A percentile compares a stretch with the other conserved stretches of the same genome.
These are phyloP conservation scores for Colletotrichum trifolii DNA, from an alignment of 2,329 filamentous ascomycete genomes.

Conservation along the genomic window DNA sequence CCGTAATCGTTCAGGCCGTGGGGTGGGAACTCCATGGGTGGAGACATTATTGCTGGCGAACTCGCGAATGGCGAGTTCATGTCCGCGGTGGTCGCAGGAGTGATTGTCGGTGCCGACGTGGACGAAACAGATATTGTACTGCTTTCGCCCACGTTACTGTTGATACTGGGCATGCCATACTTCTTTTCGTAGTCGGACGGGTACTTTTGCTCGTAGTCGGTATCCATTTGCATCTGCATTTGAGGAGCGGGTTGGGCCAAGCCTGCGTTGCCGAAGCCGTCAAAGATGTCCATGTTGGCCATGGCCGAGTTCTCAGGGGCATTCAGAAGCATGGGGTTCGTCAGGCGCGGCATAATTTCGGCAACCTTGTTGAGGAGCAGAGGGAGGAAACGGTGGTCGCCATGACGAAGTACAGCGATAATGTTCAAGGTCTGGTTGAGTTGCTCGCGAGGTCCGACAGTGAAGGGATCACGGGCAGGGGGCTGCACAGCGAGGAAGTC, in stretches of 20 bases:
- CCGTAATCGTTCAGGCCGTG: constrained; percentile 54
- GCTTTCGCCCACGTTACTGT: constrained; percentile 48
- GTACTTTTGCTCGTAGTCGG: constrained; percentile 60
- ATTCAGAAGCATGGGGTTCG: constrained; percentile 69
- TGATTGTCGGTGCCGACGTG: constrained; percentile 41
- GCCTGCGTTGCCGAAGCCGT: constrained; percentile 72
- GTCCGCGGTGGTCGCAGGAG: constrained; percentile 45
- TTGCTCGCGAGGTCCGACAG: constrained; percentile 76
- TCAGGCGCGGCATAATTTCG: constrained; percentile 73
- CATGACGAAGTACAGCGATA: constrained; percentile 77
- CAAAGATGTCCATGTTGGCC: constrained; percentile 70
- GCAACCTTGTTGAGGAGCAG: constrained; percentile 81
- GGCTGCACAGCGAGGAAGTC: constrained; percentile 78
- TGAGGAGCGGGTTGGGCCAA: constrained; percentile 64
- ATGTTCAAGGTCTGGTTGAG: constrained; percentile 76
- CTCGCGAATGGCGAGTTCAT: constrained; percentile 63
- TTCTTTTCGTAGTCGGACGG: constrained; percentile 55
- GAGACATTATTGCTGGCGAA: constrained; percentile 66
- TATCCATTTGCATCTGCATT: constrained; percentile 57
- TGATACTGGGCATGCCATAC: constrained; percentile 52
- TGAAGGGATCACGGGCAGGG: constrained; percentile 70
- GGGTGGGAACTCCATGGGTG: constrained; percentile 59
- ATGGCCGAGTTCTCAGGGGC: constrained; percentile 66
- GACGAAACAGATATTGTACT: constrained; percentile 45
- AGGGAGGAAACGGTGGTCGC: constrained; percentile 80